phyloP scores from a whole-genome alignment of 2,329 filamentous ascomycete species.

The Fonsecaea nubica region DNA sequence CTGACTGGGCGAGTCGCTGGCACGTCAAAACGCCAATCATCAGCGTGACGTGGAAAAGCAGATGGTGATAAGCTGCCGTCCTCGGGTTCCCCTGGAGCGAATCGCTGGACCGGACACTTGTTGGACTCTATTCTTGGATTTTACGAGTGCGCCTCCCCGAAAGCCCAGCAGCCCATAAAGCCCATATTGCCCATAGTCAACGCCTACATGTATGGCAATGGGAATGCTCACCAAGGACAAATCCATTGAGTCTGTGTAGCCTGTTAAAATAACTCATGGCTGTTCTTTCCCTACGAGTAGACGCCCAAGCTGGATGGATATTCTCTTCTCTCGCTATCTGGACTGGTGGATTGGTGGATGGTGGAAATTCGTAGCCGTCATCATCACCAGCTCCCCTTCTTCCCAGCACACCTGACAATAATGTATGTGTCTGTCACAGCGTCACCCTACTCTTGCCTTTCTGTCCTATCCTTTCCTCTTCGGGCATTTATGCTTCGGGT shows the following conservation, averaged over 20 bases:
- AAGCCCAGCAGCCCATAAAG: neutral
- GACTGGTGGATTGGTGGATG: conserved; percentile 2
- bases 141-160: neutral
- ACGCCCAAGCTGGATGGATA: neutral
- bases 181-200: conserved; percentile 20
- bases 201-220: neutral
- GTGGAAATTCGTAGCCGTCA: conserved; percentile 2
- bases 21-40: conserved; percentile 34
- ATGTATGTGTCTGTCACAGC: neutral
- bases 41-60: conserved; percentile 29
- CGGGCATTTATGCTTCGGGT: conserved; percentile 1
- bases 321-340: neutral
- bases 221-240: conserved; percentile 12
- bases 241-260: neutral
- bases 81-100: conserved; percentile 24
- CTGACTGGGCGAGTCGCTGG: conserved; percentile 37
- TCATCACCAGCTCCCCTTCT: neutral
- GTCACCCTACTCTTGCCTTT: conserved; percentile 6
- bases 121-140: conserved; percentile 35
- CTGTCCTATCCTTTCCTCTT: neutral
- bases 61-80: conserved; percentile 34
- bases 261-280: neutral
- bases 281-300: conserved; percentile 5
- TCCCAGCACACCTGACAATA: conserved; percentile 1
- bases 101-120: conserved; percentile 17